These are phyloP conservation scores for Aurinia saxatilis DNA, from an alignment of 345 rosid genomes.

Conservation along the genomic window DNA sequence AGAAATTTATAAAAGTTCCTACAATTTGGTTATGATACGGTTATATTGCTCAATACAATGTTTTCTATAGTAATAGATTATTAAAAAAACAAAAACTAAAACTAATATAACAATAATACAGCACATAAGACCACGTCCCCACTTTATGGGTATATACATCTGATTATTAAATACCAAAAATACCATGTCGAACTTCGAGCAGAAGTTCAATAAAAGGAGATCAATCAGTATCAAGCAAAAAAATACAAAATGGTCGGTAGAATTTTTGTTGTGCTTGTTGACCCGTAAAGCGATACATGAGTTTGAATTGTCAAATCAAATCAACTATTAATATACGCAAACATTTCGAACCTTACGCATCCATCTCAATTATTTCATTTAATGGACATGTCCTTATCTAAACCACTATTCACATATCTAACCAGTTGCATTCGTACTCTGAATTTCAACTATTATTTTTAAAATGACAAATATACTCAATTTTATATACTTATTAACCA, in stretches of 20 bases:
- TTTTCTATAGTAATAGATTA: no score
- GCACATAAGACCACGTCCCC: neutral
- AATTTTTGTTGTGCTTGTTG: conserved; percentile 13
- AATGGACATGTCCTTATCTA: conserved; percentile 11
- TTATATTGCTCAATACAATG: no score
- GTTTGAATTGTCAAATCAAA: conserved; percentile 26
- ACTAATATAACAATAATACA: neutral
- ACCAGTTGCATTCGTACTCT: neutral
- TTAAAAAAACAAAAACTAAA: no score
- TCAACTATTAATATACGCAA: conserved; percentile 9
- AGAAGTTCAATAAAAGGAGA: neutral
- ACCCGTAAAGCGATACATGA: conserved; percentile 18
- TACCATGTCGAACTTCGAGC: conserved; percentile 7
- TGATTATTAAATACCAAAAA: neutral
- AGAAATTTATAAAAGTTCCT: no score
- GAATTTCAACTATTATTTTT: neutral
- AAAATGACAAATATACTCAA: no score
- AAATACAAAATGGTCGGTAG: conserved; percentile 23
- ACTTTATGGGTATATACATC: neutral
- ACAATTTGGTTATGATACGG: no score
- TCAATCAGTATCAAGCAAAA: conserved; percentile 7
- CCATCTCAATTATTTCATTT: conserved; percentile 9
- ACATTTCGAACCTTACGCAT: neutral
- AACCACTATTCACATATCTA: conserved; percentile 1
- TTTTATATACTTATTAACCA: no score